Conservation (phyloP, 179 eudicot genomes). For the Silene coronaria region DNA sequence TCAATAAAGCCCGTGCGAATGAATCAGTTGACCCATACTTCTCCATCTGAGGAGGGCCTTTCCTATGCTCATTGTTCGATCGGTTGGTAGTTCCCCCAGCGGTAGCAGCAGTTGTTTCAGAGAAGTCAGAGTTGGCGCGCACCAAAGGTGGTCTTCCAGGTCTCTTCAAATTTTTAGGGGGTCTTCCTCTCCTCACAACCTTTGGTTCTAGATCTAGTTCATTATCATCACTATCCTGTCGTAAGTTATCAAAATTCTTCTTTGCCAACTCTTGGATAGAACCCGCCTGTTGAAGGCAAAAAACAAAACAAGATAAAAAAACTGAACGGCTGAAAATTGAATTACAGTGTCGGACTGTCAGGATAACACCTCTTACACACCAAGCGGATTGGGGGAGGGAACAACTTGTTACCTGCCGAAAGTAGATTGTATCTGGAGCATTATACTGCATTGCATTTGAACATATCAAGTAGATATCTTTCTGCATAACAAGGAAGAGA, state of each 20-base stretch:
- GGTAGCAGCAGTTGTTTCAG: conserved; percentile 61
- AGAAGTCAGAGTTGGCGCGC: conserved; percentile 49
- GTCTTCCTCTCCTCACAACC: conserved; percentile 69
- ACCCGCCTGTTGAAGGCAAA: conserved; percentile 45
- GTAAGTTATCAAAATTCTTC: conserved; percentile 56
- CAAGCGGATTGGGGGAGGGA: background rate
- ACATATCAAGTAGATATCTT: conserved; percentile 73
- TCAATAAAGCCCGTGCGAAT: conserved; percentile 31
- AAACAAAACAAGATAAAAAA: conserved; percentile 9
- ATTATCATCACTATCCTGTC: conserved; percentile 64
- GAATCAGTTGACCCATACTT: conserved; percentile 47
- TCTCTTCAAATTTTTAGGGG: conserved; percentile 63
- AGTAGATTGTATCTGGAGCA: conserved; percentile 73
- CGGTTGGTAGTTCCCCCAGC: conserved; percentile 45
- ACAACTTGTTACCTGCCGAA: conserved; percentile 61
- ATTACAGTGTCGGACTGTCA: no score
- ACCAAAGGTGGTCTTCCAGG: conserved; percentile 53
- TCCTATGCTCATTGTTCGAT: conserved; percentile 52
- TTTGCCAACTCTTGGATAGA: conserved; percentile 76
- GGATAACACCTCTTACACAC: background rate
- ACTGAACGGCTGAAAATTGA: background rate
- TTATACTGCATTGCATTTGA: conserved; percentile 96
- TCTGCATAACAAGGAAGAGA: conserved; percentile 43
- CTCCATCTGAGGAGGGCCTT: conserved; percentile 30
- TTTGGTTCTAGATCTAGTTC: conserved; percentile 39